Base-by-base conservation (phyloP, 345 rosid species). In the Aegle marmelos region DNA sequence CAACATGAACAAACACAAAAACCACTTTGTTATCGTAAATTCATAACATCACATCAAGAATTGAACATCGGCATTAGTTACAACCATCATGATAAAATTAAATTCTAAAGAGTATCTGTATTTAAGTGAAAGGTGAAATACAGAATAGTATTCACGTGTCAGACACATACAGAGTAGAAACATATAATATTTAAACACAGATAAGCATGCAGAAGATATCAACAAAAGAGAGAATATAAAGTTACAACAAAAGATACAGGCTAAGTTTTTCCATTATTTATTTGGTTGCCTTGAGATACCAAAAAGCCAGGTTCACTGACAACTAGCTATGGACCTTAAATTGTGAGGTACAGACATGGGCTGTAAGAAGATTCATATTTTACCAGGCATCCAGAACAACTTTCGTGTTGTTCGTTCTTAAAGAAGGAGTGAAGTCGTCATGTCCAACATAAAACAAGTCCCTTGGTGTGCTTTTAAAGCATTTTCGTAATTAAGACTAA, bases 161-260 rank as follows among this genome's bases (percentile, higher is more conserved):
- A 62, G 53, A 70, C 28, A 48, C 50, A 65, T 27, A 56, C 30
- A 36, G 70, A 2, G 27, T 33, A 30, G 56, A 39, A 78, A 60
- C 11, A 31, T 30, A 39, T 39, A 74, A 79, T 71, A 65, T 48
- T 21, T 41, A 50, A 77, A 76, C 45, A 68, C 62, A 25, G 28
- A 33, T 56, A 81, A 73, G 60, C 69, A 58, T 36, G 19, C 65
- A 39, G 21, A 61, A 63, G 48, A 81, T 45, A 28, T 17, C 27
- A 24, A 22, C 24, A 45, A 59, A 19, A 31, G 16, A 3, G 58
- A 64, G 53, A 62, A 56, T 24, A 50, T n/a, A 50, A 65, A 16
- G 63, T 50, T 22, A 66, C 62, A 65, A 58, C 19, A 21, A 41
- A 13, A 60, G 37, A 73, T 39, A 50, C 66, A 50, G 17, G 57